These are phyloP conservation scores for Amanita molliuscula DNA, from an alignment of 768 basidiomycete genomes.

Conservation along the genomic window DNA sequence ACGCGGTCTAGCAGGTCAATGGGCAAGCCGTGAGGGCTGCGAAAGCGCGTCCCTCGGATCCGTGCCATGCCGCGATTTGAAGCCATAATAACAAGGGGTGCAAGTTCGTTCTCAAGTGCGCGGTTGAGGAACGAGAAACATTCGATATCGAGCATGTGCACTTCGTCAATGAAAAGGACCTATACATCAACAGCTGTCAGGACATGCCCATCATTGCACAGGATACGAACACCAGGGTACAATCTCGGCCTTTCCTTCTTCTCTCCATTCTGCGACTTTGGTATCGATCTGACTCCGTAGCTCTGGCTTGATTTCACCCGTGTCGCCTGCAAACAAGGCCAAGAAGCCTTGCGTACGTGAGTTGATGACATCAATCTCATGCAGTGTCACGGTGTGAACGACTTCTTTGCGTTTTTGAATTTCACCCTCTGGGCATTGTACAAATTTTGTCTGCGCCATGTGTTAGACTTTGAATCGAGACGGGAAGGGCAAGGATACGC, in stretches of 20 bases:
- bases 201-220: not conserved
- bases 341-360: slow-evolving; percentile 97
- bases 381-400: slow-evolving; percentile 92
- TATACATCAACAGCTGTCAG: not conserved
- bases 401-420: slow-evolving; percentile 97
- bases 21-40: slow-evolving; percentile 90
- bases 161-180: slow-evolving; percentile 68
- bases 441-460: slow-evolving; percentile 77
- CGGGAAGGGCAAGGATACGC: slow-evolving; percentile 19
- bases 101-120: slow-evolving; percentile 86
- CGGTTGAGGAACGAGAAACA: slow-evolving; percentile 98
- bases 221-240: slow-evolving; percentile 77
- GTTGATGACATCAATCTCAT: slow-evolving; percentile 99
- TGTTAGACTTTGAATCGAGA: not conserved
- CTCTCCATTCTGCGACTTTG: slow-evolving; percentile 95
- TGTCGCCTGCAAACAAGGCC: slow-evolving; percentile 90
- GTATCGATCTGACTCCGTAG: slow-evolving; percentile 93
- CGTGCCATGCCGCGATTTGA: slow-evolving; percentile 92
- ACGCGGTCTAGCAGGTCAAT: slow-evolving; percentile 92
- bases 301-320: slow-evolving; percentile 98
- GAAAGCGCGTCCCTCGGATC: slow-evolving; percentile 92
- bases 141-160: slow-evolving; percentile 99
- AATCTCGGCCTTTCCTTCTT: slow-evolving; percentile 97
- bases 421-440: slow-evolving; percentile 96
- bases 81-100: slow-evolving; percentile 97